phyloP scores from a whole-genome alignment of 768 basidiomycete species.

The Fomitopsis pulvina region DNA sequence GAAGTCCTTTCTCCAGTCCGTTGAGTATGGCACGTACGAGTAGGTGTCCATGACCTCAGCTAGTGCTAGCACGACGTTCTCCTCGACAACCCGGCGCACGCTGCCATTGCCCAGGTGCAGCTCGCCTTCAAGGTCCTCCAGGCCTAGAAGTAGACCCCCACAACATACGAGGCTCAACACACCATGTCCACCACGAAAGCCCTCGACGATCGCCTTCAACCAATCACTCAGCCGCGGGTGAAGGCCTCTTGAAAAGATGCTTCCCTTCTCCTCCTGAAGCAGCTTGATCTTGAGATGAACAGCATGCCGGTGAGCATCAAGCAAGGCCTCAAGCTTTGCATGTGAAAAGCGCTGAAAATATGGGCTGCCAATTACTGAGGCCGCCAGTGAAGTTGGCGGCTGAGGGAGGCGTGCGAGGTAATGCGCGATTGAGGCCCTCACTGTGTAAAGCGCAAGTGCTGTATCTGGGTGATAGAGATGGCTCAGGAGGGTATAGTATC shows the following conservation, averaged over 20 bases:
- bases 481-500: constrained; percentile 39
- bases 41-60: constrained; percentile 71
- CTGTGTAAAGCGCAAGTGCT: constrained; percentile 37
- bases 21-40: constrained; percentile 20
- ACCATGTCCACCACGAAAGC: constrained; percentile 50
- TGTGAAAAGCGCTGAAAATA: constrained; percentile 44
- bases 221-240: constrained; percentile 10
- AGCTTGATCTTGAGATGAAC: constrained; percentile 44
- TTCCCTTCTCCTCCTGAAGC: constrained; percentile 27
- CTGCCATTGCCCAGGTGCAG: constrained; percentile 22
- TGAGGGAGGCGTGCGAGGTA: constrained; percentile 46
- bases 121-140: constrained; percentile 44
- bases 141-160: constrained; percentile 57
- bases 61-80: constrained; percentile 60
- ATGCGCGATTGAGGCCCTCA: constrained; percentile 52
- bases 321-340: constrained; percentile 41
- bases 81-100: constrained; percentile 43
- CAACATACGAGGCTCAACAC: constrained; percentile 55
- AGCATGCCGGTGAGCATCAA: constrained; percentile 54
- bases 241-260: constrained; percentile 13
- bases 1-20: constrained; percentile 66
- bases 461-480: constrained; percentile 44
- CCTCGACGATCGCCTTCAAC: constrained; percentile 16
- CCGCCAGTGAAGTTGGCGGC: constrained; percentile 51
- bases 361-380: constrained; percentile 48